A percentile compares a stretch with the other conserved stretches of the same genome.
phyloP scores from a whole-genome alignment of 1,284 basidiomycete genomes.

The Sporisorium iseilematis-ciliati region DNA sequence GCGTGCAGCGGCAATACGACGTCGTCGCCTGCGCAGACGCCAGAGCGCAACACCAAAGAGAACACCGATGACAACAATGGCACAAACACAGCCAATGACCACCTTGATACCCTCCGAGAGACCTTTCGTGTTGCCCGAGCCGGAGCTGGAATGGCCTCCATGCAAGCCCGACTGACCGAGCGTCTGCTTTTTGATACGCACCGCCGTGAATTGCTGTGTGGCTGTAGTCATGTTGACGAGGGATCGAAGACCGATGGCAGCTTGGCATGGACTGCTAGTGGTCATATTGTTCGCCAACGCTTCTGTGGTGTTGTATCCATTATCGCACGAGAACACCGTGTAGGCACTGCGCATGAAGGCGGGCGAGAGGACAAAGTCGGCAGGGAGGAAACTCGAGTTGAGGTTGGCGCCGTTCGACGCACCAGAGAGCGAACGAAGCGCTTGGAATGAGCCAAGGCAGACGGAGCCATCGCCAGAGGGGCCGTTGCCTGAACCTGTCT shows the following conservation, averaged over 20 bases:
- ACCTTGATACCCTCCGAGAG: conserved; percentile 61
- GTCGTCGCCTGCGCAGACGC: conserved; percentile 43
- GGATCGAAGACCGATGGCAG: conserved; percentile 51
- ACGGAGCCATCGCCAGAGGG: conserved; percentile 25
- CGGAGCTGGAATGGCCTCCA: conserved; percentile 22
- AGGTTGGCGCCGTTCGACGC: conserved; percentile 33
- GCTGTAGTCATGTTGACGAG: conserved; percentile 56
- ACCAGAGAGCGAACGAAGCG: conserved; percentile 43
- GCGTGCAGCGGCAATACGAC: conserved; percentile 40
- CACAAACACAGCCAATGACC: conserved; percentile 55
- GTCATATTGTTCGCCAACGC: conserved; percentile 30
- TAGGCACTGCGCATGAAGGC: conserved; percentile 64
- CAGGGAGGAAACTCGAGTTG: conserved; percentile 45
- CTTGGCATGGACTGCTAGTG: conserved; percentile 43
- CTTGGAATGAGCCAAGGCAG: conserved; percentile 65
- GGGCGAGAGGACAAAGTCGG: conserved; percentile 61
- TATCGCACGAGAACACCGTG: conserved; percentile 59
- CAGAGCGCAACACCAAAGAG: conserved; percentile 55
- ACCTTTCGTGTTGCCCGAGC: conserved; percentile 40
- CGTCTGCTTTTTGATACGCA: conserved; percentile 57
- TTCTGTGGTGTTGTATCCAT: conserved; percentile 27
- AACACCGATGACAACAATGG: conserved; percentile 52
- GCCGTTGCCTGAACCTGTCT: conserved; percentile 31
- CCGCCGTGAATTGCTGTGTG: conserved; percentile 56
- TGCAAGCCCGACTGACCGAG: conserved; percentile 51